Percentiles rank a stretch among this genome's conserved stretches.
Evolutionary conservation across 2,329 filamentous ascomycete genomes (phyloP).

Genomic region (Arthrobotrys pseudoclavata): DNA sequence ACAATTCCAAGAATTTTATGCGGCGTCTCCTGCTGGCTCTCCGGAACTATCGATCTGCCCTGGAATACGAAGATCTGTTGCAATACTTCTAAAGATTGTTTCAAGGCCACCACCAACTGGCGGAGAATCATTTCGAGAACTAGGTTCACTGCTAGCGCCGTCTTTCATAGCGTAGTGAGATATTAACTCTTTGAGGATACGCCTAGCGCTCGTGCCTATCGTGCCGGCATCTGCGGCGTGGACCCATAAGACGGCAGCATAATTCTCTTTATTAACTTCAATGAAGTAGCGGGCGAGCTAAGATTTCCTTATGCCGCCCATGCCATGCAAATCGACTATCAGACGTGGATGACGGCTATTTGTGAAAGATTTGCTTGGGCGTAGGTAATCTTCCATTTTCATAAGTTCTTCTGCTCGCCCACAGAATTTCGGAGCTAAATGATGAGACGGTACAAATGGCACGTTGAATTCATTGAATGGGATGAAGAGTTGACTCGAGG

Average conservation of each 20-base stretch:
- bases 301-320: conserved; percentile 59
- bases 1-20: conserved; percentile 7
- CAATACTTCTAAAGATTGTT: conserved; percentile 12
- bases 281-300: conserved; percentile 50
- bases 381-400: conserved; percentile 4
- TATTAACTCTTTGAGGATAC: conserved; percentile 33
- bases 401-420: conserved; percentile 48
- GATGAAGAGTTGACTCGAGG: neutral
- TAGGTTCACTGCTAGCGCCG: neutral
- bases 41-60: conserved; percentile 38
- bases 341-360: neutral
- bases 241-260: conserved; percentile 54
- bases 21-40: conserved; percentile 18
- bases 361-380: neutral
- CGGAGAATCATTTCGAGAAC: neutral
- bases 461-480: conserved; percentile 29
- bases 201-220: conserved; percentile 33
- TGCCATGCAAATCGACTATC: conserved; percentile 32
- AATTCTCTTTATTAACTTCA: neutral
- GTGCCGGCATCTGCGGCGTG: conserved; percentile 43
- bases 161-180: conserved; percentile 50
- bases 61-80: conserved; percentile 40
- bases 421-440: conserved; percentile 38
- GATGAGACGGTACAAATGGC: conserved; percentile 48
- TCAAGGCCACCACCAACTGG: neutral